These are phyloP conservation scores for Metroxylon sagu DNA, from an alignment of 176 grass and related monocot species.

Conservation along the genomic window DNA sequence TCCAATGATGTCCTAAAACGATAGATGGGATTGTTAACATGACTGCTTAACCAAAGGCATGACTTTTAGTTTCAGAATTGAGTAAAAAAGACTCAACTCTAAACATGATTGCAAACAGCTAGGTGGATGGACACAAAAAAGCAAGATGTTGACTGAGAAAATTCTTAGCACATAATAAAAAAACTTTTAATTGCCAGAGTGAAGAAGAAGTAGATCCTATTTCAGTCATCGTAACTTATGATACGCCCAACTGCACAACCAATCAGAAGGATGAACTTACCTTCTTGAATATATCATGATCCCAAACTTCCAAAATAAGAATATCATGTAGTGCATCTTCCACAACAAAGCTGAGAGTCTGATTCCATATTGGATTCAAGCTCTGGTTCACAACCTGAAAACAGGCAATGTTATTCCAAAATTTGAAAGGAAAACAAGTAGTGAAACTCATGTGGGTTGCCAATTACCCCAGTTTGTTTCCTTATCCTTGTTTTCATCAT, in stretches of 20 bases:
- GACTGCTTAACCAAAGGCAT: background rate
- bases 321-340: slow-evolving; percentile 98
- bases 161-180: too few species aligned
- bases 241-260: background rate
- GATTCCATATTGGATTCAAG: slow-evolving; percentile 91
- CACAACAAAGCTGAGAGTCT: slow-evolving; percentile 83
- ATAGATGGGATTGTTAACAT: background rate
- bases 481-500: slow-evolving; percentile 82
- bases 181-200: too few species aligned
- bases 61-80: too few species aligned
- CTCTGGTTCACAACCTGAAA: slow-evolving; percentile 84
- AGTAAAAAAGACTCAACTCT: too few species aligned
- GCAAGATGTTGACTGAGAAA: too few species aligned
- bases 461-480: slow-evolving; percentile 82
- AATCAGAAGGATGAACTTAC: slow-evolving; percentile 20
- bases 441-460: background rate
- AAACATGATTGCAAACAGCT: too few species aligned
- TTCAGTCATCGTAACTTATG: background rate
- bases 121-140: too few species aligned
- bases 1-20: slow-evolving; percentile 66
- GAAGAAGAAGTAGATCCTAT: too few species aligned
- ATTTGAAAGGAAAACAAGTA: background rate
- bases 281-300: slow-evolving; percentile 96
- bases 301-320: slow-evolving; percentile 93
- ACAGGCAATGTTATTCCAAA: slow-evolving; percentile 1